Conservation (phyloP, 2,329 filamentous ascomycete species). For the Zasmidium angulare region DNA sequence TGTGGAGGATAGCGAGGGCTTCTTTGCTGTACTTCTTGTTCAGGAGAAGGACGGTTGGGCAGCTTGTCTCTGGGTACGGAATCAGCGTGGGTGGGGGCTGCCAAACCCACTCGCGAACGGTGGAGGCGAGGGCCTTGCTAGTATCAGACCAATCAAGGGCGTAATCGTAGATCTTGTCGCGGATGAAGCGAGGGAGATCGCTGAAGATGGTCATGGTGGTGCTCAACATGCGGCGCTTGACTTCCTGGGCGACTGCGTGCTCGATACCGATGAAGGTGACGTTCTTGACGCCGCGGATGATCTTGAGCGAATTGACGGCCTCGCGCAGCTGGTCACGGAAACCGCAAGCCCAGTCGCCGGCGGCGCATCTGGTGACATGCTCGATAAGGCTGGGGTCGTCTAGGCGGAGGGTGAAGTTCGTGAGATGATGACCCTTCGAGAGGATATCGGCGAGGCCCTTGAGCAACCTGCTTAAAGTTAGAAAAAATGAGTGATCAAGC, state of each 20-base stretch:
- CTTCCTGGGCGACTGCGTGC: constrained; percentile 20
- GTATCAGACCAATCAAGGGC: constrained; percentile 25
- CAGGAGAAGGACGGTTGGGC: constrained; percentile 36
- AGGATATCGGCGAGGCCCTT: constrained; percentile 26
- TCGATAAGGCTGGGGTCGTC: constrained; percentile 19
- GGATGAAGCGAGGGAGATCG: constrained; percentile 28
- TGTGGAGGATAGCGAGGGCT: constrained; percentile 29
- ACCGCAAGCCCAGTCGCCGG: constrained; percentile 22
- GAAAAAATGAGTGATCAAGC: not conserved
- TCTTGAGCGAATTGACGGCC: constrained; percentile 14
- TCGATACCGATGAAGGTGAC: constrained; percentile 28
- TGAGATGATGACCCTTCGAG: constrained; percentile 28
- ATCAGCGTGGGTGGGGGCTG: too few species aligned
- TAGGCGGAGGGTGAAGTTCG: constrained; percentile 30
- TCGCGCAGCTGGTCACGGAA: constrained; percentile 29
- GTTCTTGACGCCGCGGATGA: constrained; percentile 23
- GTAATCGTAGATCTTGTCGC: constrained; percentile 31
- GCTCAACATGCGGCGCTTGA: constrained; percentile 27
- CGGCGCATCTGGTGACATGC: constrained; percentile 29
- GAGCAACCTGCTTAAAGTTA: constrained; percentile 14
- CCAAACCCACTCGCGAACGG: constrained; percentile 23
- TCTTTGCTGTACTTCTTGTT: constrained; percentile 37
- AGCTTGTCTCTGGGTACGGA: constrained; percentile 20
- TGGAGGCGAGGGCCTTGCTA: constrained; percentile 15
- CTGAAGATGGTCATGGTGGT: constrained; percentile 18